Evolutionary conservation across 768 basidiomycete genomes (phyloP), one percentile per base, ranked within the genome.

Genomic region (Antrodiella citrinella): DNA sequence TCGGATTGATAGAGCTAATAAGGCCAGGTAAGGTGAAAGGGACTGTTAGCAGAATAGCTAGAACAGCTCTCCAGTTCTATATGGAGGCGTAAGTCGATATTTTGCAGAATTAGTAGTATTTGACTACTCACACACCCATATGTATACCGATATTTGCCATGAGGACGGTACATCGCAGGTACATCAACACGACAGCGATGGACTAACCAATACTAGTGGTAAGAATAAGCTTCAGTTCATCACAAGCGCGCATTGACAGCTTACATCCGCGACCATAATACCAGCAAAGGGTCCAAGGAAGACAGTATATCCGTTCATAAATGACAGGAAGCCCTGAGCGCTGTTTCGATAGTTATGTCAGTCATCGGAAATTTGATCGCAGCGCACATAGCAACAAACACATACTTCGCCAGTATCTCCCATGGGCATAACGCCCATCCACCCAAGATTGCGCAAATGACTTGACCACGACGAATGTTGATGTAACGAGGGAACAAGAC

Each of bases 391-490:
- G 57, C 35, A 44, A 52, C 49, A 46, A 53, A 18, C 11, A n/a
- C 62, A 22, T 59, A 70, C 52, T 65, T 72, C 15, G 72, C 72
- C 25, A 93, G 70, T 48, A 94, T 90, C 65, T 91, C 81, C 91
- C 91, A 94, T 3, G 91, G 89, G 54, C 79, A 81, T n/a, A 90
- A 65, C 0, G 75, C 80, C 91, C 91, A 94, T 0, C 88, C 88
- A 2, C 91, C 90, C 4, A 94, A 61, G 44, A 93, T 48, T 0
- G 88, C 86, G 54, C 88, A 91, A 26, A 94, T 69, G 52, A 88
- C 66, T 56, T 72, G 71, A 1, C 92, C 92, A 9, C 91, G 74
- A 47, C 78, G 74, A 54, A 92, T 88, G 61, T 93, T 88, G 67
- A 94, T 78, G 54, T 76, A 93, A 50, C 74, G 72, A 23, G 87